A percentile compares a stretch with the other conserved stretches of the same genome.
Evolutionary conservation across 768 basidiomycete genomes (phyloP).

Genomic region (Floccularia luteovirens): DNA sequence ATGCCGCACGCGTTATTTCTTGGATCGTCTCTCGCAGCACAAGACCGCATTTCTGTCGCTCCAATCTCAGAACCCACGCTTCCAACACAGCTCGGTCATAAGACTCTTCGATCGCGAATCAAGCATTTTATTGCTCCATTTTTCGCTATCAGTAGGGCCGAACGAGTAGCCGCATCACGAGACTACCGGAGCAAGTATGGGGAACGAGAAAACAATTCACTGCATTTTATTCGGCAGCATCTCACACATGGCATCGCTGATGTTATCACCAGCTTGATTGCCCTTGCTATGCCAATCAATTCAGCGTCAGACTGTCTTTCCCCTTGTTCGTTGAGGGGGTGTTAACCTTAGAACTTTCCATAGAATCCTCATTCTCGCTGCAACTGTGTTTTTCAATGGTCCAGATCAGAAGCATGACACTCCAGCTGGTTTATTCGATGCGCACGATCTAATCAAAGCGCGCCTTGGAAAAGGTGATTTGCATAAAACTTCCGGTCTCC

Average conservation of each 20-base stretch:
- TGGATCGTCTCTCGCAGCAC: conserved; percentile 26
- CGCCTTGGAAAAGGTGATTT: conserved; percentile 54
- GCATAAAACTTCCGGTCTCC: conserved; percentile 8
- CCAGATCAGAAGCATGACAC: conserved; percentile 19
- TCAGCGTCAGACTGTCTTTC: conserved; percentile 35
- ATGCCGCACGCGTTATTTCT: conserved; percentile 65
- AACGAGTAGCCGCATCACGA: conserved; percentile 18
- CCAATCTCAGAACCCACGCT: conserved; percentile 6
- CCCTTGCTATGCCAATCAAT: conserved; percentile 73
- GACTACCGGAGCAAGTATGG: conserved; percentile 30
- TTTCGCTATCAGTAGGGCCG: conserved; percentile 22
- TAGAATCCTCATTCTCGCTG: conserved; percentile 67
- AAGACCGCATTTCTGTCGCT: conserved; percentile 23
- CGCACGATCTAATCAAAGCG: conserved; percentile 48
- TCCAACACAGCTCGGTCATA: conserved; percentile 5
- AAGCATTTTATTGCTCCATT: conserved; percentile 10
- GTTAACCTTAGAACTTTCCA: not conserved
- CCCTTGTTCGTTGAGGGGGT: not conserved
- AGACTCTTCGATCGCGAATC: conserved; percentile 6
- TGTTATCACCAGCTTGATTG: conserved; percentile 49
- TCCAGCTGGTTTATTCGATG: conserved; percentile 67
- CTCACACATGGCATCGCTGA: conserved; percentile 51
- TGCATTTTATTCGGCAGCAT: conserved; percentile 42
- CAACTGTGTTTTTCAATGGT: conserved; percentile 56
- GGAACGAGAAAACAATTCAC: conserved; percentile 39